Conservation (phyloP, 495 filamentous ascomycete genomes). For the Cercophora samala region DNA sequence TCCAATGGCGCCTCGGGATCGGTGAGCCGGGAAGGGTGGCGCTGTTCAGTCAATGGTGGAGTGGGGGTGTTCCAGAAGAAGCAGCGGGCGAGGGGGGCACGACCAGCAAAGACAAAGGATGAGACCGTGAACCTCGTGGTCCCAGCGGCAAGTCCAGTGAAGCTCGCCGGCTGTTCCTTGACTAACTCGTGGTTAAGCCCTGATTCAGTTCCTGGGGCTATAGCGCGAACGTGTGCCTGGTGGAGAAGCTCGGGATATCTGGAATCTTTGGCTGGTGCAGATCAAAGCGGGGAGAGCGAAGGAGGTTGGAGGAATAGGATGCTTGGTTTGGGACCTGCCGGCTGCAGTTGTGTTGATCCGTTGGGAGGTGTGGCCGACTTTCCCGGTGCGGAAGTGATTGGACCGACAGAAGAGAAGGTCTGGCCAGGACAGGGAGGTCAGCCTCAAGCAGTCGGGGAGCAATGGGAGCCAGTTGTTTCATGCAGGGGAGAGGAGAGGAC, state of each 20-base stretch:
- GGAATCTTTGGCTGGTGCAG: constrained; percentile 4
- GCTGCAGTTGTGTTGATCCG: background rate
- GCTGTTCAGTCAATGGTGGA: constrained; percentile 18
- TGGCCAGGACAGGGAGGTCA: background rate
- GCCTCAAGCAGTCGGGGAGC: background rate
- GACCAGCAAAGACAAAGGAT: background rate
- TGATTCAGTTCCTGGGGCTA: background rate
- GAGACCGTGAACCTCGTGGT: background rate
- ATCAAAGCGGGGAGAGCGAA: constrained; percentile 17
- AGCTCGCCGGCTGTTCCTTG: background rate
- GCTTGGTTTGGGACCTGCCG: background rate
- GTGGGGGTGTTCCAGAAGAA: constrained; percentile 11
- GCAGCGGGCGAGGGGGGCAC: background rate
- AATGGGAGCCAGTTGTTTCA: background rate
- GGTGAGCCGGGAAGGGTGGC: constrained; percentile 18
- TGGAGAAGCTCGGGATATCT: background rate
- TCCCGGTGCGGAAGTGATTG: background rate
- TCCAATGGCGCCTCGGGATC: constrained; percentile 17
- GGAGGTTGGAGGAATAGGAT: background rate
- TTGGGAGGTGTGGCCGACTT: background rate
- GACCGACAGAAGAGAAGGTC: background rate
- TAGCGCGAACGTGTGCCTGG: background rate
- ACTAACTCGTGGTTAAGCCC: background rate
- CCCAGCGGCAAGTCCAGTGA: background rate
- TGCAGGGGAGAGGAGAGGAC: background rate